Percentiles rank a stretch among this genome's conserved stretches.
Conservation (phyloP, 345 rosid genomes). For the Sisymbrium irio region DNA sequence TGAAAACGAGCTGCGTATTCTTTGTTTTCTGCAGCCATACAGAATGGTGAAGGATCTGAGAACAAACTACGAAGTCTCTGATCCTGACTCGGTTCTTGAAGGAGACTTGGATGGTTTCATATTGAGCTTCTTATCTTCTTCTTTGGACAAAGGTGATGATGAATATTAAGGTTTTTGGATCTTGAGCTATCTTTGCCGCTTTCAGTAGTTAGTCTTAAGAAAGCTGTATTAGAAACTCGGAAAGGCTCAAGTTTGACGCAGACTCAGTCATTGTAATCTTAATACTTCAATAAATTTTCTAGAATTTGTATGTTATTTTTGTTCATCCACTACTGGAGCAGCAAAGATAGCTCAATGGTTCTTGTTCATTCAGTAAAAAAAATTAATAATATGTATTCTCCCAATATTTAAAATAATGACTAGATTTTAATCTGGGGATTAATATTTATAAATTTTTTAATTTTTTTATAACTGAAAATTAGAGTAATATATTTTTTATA, state of each 20-base stretch:
- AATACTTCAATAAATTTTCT: background rate
- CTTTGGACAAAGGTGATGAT: conserved; percentile 54
- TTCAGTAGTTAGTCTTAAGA: background rate
- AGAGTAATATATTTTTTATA: too few species aligned
- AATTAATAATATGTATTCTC: too few species aligned
- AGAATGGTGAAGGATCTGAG: conserved; percentile 93
- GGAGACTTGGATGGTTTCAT: conserved; percentile 88
- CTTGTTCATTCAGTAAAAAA: too few species aligned
- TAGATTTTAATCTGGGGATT: too few species aligned
- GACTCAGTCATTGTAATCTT: background rate
- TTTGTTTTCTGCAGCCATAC: conserved; percentile 61
- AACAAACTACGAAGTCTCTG: conserved; percentile 82
- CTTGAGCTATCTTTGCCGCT: conserved; percentile 1
- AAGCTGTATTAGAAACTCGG: background rate
- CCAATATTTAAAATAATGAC: too few species aligned
- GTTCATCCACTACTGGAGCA: too few species aligned
- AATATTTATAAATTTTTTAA: too few species aligned
- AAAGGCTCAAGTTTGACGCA: background rate
- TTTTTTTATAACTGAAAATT: too few species aligned
- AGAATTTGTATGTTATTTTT: background rate
- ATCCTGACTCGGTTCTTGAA: conserved; percentile 87
- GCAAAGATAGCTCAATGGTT: too few species aligned
- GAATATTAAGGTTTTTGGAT: conserved; percentile 14
- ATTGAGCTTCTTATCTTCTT: conserved; percentile 74
- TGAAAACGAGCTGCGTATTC: background rate